Conservation (phyloP, 176 grass and related monocot genomes). For the Leersia perrieri region DNA sequence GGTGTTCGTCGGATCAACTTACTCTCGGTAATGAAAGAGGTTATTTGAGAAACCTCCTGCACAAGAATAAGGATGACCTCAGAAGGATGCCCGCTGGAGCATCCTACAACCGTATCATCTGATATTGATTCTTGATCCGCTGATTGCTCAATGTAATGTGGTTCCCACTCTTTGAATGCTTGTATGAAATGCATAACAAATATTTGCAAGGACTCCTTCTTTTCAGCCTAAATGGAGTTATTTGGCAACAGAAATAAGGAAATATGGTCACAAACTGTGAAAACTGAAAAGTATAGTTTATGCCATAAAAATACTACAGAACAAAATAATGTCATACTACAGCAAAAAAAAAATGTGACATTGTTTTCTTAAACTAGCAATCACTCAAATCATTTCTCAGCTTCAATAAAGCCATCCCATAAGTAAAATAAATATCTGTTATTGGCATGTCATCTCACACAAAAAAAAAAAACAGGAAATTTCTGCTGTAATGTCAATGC, state of each 20-base stretch:
- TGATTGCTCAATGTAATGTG: constrained; percentile 49
- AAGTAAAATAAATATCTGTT: neutral
- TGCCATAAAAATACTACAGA: neutral
- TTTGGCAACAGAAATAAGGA: constrained; percentile 31
- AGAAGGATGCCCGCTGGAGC: constrained; percentile 85
- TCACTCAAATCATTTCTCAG: neutral
- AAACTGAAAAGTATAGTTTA: neutral
- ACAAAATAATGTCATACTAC: neutral
- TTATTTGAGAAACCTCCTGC: constrained; percentile 78
- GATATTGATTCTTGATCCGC: constrained; percentile 41
- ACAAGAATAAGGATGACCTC: constrained; percentile 92
- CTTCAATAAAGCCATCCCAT: neutral
- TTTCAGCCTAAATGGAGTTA: constrained; percentile 76
- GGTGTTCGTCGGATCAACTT: constrained; percentile 49
- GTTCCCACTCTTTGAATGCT: constrained; percentile 86
- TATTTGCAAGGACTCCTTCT: constrained; percentile 80
- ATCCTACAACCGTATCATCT: constrained; percentile 74
- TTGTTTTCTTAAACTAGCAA: constrained; percentile 20
- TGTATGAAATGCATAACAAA: constrained; percentile 91
- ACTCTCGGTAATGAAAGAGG: constrained; percentile 75
- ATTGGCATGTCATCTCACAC: neutral
- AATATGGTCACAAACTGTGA: constrained; percentile 1
- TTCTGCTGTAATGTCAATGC: neutral
- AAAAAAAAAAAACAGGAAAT: constrained; percentile 11
- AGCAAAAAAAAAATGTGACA: neutral